Evolutionary conservation across 371 early-diverging fungal genomes (phyloP).

Genomic region (Cokeromyces recurvatus): DNA sequence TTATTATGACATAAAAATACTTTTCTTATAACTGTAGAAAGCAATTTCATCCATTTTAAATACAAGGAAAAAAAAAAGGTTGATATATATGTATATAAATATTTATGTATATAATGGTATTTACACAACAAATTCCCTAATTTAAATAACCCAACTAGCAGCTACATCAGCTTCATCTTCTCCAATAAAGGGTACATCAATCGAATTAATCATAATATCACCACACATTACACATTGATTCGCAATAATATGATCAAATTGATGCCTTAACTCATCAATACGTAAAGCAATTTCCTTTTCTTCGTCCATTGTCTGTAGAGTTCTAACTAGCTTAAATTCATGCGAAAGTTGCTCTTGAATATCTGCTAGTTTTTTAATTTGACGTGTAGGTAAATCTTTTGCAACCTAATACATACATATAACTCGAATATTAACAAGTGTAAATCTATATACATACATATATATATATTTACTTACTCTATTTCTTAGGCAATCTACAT

Average conservation of each 20-base stretch:
- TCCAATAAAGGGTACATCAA: conserved; percentile 66
- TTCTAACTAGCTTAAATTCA: conserved; percentile 25
- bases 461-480: conserved; percentile 30
- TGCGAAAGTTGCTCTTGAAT: conserved; percentile 56
- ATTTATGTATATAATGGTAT: too few species aligned
- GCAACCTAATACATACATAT: conserved; percentile 22
- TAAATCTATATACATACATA: background rate
- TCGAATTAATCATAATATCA: conserved; percentile 79
- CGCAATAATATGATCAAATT: conserved; percentile 78
- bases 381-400: conserved; percentile 27
- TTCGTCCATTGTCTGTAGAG: conserved; percentile 16
- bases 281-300: conserved; percentile 8
- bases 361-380: conserved; percentile 43
- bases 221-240: conserved; percentile 85
- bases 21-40: too few species aligned
- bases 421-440: background rate
- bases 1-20: too few species aligned
- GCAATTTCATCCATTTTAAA: too few species aligned
- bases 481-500: conserved; percentile 82
- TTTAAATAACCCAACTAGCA: conserved; percentile 37
- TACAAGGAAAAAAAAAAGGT: too few species aligned
- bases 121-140: too few species aligned
- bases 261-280: conserved; percentile 39
- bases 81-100: too few species aligned
- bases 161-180: conserved; percentile 48